phyloP scores from a whole-genome alignment of 257 asterid genomes.

The Solanum gracilifrons region DNA sequence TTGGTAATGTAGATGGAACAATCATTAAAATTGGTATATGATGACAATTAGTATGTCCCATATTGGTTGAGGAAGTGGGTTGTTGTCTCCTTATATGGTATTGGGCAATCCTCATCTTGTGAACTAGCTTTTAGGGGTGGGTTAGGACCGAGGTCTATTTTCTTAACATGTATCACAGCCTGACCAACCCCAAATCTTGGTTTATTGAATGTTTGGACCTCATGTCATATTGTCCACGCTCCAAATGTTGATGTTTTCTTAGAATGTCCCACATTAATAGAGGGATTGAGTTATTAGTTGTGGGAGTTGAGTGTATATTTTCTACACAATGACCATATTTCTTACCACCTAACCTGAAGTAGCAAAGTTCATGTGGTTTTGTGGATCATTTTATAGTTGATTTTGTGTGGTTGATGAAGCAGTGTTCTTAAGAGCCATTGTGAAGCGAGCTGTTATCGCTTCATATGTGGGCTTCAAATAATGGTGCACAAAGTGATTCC shows the following conservation, averaged over 20 bases:
- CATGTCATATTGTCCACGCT: background rate
- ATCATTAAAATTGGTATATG: background rate
- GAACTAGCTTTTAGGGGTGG: background rate
- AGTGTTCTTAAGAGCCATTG: background rate
- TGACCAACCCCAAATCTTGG: background rate
- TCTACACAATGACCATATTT: background rate
- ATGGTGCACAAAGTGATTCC: background rate
- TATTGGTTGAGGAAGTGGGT: background rate
- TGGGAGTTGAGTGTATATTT: background rate
- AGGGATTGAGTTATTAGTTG: background rate
- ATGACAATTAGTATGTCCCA: background rate
- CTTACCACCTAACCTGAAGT: background rate
- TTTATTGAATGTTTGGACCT: background rate
- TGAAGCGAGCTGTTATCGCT: background rate
- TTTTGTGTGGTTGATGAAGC: constrained; percentile 1
- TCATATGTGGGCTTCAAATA: background rate
- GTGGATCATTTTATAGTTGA: constrained; percentile 8
- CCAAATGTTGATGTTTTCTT: background rate
- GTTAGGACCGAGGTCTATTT: background rate
- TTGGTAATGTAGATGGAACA: background rate
- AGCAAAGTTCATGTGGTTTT: background rate
- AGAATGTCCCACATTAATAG: background rate
- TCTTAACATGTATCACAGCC: background rate
- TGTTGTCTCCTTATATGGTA: background rate
- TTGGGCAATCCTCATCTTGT: background rate